Percentiles rank a stretch among this genome's conserved stretches.
Conservation (phyloP, 2,329 filamentous ascomycete species). For the Colletotrichum nymphaeae region DNA sequence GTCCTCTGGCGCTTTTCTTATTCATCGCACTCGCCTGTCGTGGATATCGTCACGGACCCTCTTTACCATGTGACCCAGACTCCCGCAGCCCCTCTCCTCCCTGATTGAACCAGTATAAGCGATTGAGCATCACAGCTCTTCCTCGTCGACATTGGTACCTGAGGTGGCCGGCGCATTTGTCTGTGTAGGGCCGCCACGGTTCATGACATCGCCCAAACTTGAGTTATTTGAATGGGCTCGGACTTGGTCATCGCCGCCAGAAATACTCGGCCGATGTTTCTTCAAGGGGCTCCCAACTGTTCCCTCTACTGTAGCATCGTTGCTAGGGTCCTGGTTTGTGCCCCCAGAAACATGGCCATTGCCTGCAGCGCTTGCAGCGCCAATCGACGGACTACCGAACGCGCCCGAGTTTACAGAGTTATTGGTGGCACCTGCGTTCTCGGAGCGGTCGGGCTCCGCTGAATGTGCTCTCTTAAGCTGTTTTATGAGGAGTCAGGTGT, state of each 20-base stretch:
- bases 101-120: background rate
- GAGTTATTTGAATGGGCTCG: background rate
- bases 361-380: background rate
- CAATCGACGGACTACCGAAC: background rate
- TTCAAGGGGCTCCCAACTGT: conserved; percentile 36
- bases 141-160: conserved; percentile 20
- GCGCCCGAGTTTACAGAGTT: background rate
- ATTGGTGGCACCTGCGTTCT: background rate
- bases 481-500: conserved; percentile 11
- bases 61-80: background rate
- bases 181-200: background rate
- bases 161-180: background rate
- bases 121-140: conserved; percentile 22
- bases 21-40: background rate
- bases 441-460: conserved; percentile 69
- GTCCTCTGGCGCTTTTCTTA: background rate
- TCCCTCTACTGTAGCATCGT: conserved; percentile 11
- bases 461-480: conserved; percentile 87
- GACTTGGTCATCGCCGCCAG: conserved; percentile 6
- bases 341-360: background rate
- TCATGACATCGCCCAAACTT: background rate
- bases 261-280: conserved; percentile 34
- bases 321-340: background rate
- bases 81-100: background rate
- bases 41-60: background rate